Evolutionary conservation across 1,139 yeast species (phyloP).

Genomic region (Taphrina deformans): DNA sequence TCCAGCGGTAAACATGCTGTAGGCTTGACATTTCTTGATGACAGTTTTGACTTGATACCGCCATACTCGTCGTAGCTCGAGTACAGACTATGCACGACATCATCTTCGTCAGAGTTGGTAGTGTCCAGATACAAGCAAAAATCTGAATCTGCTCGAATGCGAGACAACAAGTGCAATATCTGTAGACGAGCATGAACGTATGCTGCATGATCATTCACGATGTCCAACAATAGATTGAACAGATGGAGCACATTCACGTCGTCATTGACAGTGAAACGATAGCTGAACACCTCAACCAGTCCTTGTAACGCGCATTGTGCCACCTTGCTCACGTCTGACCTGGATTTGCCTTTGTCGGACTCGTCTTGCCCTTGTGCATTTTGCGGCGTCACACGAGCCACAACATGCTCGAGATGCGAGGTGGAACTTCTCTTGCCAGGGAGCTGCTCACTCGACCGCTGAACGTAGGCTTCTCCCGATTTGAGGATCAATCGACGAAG

Average conservation of each 20-base stretch:
- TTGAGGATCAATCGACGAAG: neutral
- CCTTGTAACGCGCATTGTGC: slow-evolving; percentile 1
- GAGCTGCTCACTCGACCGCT: neutral
- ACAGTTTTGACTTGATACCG: neutral
- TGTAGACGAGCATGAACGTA: slow-evolving; percentile 11
- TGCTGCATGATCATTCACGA: neutral
- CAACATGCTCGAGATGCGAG: neutral
- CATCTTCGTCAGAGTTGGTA: neutral
- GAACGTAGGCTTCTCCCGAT: neutral
- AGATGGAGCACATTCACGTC: neutral
- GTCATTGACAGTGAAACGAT: neutral
- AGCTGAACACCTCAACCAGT: neutral
- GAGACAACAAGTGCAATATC: slow-evolving; percentile 5
- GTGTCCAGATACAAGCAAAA: slow-evolving; percentile 5
- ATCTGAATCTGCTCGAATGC: slow-evolving; percentile 20
- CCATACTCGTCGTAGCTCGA: slow-evolving; percentile 12
- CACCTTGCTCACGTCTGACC: neutral
- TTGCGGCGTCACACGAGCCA: neutral
- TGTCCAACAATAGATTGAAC: neutral
- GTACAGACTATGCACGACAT: neutral
- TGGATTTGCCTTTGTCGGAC: neutral
- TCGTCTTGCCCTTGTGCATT: neutral
- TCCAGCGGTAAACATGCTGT: neutral
- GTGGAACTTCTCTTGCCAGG: neutral
- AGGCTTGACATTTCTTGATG: neutral